Base-by-base conservation (phyloP, 2,329 filamentous ascomycete genomes). In the Karstenula rhodostoma region DNA sequence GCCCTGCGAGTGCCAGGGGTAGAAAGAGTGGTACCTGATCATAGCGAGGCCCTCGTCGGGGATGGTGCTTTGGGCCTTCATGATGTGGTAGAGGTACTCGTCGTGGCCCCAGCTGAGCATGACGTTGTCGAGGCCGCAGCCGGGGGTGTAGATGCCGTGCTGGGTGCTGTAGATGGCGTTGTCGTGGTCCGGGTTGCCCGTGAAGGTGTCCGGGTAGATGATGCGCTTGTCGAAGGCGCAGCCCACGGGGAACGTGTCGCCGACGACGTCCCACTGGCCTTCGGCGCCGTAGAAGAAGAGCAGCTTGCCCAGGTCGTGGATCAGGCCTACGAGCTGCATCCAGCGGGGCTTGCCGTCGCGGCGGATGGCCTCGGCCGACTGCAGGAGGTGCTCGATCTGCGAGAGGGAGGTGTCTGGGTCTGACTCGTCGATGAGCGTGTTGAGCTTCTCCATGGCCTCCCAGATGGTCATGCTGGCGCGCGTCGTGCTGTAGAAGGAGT, bases 11-110 rank as follows among this genome's bases (percentile, higher is more conserved):
- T 96, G 93, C 93, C 93, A 97, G 17, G 93, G 90, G 80, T 97
- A 97, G 81, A 96, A 96, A 6, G 89, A 92, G 81, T 97, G 93
- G 80, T 96, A 96, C 58, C 93, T 85, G 76, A 97, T 95, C 92
- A 97, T 96, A 62, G 93, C 93, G 12, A 97, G 85, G 0, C 90
- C 91, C 84, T 96, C 93, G 49, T 86, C 84, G 0, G 93, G 93
- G 46, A 97, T 84, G 0, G 83, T 90, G 51, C 86, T 90, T 83
- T 96, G 93, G 64, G 91, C 89, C 82, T 93, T 93, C 79, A 91
- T 88, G 62, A 96, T 89, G 72, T 93, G 89, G 83, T 96, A 97
- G 49, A 94, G 83, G 79, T 93, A 94, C 81, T 94, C 91, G 75
- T 94, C 91, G 77, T 94, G 91, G 48, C 93, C 93, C 93, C 93